Conservation (phyloP, 306 rosid species). For the Vigna angularis region DNA sequence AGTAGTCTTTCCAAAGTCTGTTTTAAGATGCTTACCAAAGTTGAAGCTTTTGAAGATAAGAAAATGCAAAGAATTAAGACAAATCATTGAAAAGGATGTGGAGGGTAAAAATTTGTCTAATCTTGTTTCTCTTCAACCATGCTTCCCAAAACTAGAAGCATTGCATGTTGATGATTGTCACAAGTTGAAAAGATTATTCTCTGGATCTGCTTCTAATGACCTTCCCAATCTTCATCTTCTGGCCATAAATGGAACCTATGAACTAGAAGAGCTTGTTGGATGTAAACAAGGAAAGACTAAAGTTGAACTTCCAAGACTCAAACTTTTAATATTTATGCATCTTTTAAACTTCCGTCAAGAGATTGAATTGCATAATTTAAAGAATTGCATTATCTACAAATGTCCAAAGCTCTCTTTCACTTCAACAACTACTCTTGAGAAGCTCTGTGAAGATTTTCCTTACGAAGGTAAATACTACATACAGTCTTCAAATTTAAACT, state of each 20-base stretch:
- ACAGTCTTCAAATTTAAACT: neutral
- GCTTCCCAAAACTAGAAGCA: no score
- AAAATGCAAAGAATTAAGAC: slow-evolving; percentile 28
- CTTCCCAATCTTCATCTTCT: neutral
- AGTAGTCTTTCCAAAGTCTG: slow-evolving; percentile 24
- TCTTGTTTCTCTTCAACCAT: no score
- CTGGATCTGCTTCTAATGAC: neutral
- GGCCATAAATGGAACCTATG: neutral
- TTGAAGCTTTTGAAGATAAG: neutral
- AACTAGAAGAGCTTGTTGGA: neutral
- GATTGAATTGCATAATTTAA: neutral
- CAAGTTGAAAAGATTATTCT: neutral
- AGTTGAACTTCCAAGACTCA: slow-evolving; percentile 27
- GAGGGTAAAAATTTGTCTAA: no score
- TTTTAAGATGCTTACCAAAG: slow-evolving; percentile 31
- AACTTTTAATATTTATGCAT: neutral
- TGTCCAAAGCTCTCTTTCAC: slow-evolving; percentile 34
- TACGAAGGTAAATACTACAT: neutral
- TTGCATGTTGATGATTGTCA: no score
- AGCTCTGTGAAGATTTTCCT: neutral
- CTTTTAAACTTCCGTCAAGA: slow-evolving; percentile 24
- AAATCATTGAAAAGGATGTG: neutral
- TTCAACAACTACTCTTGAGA: neutral
- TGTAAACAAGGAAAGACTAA: neutral
- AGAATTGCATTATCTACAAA: neutral